Percentiles rank a stretch among this genome's conserved stretches.
These are phyloP conservation scores for Hydrangea macrophylla DNA, from an alignment of 148 eudicot species.

Conservation along the genomic window DNA sequence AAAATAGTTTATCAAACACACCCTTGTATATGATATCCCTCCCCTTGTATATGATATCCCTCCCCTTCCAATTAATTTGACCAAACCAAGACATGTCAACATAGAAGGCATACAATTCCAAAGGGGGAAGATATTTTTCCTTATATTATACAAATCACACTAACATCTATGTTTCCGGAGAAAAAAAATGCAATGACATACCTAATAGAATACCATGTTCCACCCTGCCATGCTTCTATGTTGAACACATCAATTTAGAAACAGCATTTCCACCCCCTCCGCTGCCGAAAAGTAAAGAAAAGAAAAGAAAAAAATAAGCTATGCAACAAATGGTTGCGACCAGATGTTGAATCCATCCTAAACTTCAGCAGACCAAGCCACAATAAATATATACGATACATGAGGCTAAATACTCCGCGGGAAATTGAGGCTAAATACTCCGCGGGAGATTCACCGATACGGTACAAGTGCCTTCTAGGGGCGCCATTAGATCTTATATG, in stretches of 20 bases:
- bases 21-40: too few species aligned
- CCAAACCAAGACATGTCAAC: not conserved
- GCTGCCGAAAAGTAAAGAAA: too few species aligned
- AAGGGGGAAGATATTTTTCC: not conserved
- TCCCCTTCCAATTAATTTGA: not conserved
- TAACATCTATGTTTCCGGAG: conserved; percentile 5
- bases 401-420: not conserved
- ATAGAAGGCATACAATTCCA: too few species aligned
- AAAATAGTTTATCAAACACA: too few species aligned
- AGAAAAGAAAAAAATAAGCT: not conserved
- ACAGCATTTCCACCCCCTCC: conserved; percentile 5
- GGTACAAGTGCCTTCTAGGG: not conserved
- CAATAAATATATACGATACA: conserved; percentile 14
- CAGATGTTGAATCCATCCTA: not conserved
- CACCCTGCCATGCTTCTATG: conserved; percentile 10
- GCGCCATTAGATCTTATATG: not conserved
- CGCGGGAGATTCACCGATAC: not conserved
- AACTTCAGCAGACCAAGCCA: conserved; percentile 11
- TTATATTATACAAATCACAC: conserved; percentile 16
- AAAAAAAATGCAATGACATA: not conserved
- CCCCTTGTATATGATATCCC: not conserved
- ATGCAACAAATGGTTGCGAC: conserved; percentile 2
- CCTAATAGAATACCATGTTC: not conserved
- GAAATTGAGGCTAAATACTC: conserved; percentile 1
- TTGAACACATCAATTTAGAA: conserved; percentile 2